These are phyloP conservation scores for Hyphopichia burtonii DNA, from an alignment of 1,139 yeast species.

Conservation along the genomic window DNA sequence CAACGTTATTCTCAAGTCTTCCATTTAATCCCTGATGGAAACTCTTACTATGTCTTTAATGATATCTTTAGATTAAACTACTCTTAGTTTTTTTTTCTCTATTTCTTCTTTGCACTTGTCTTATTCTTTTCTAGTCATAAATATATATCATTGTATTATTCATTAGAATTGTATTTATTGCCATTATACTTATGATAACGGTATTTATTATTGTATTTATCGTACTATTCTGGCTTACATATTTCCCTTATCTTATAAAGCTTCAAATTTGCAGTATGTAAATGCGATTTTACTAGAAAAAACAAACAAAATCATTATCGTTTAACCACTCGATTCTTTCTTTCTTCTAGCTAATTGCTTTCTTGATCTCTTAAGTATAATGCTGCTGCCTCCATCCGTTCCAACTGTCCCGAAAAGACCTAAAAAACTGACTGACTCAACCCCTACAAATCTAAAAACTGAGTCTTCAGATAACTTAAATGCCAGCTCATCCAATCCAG, in stretches of 20 bases:
- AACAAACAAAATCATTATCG: too few relatives aligned
- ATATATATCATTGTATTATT: too few relatives aligned
- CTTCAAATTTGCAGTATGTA: too few relatives aligned
- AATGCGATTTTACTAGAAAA: too few relatives aligned
- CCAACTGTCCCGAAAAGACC: constrained; percentile 15
- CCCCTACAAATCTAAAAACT: neutral
- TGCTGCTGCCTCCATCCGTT: constrained; percentile 4
- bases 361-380: too few relatives aligned
- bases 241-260: too few relatives aligned
- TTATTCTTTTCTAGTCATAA: neutral
- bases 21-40: constrained; percentile 92
- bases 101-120: neutral
- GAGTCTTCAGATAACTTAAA: neutral
- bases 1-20: constrained; percentile 97
- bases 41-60: constrained; percentile 89
- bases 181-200: too few relatives aligned
- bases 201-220: too few relatives aligned
- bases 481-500: neutral
- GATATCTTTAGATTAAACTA: constrained; percentile 95
- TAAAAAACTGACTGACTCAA: neutral
- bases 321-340: too few relatives aligned
- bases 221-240: too few relatives aligned
- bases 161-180: too few relatives aligned
- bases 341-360: too few relatives aligned
- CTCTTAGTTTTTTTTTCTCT: constrained; percentile 27